These are phyloP conservation scores for Calophaca sinica DNA, from an alignment of 306 rosid species.

Conservation along the genomic window DNA sequence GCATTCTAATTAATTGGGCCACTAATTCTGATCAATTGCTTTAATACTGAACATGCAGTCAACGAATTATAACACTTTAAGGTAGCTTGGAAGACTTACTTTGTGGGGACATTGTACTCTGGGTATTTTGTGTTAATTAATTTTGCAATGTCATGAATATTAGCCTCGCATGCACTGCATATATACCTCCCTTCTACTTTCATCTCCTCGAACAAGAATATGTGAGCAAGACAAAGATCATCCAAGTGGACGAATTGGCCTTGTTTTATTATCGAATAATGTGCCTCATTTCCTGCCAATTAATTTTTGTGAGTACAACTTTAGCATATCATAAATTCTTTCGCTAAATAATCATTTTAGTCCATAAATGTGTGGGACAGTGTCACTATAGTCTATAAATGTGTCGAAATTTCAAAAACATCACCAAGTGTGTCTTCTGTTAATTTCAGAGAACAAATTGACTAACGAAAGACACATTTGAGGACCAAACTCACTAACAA, in stretches of 20 bases:
- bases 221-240: conserved; percentile 74
- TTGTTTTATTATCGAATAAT: conserved; percentile 73
- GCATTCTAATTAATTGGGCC: too few relatives aligned
- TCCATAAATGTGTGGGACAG: too few relatives aligned
- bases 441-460: too few relatives aligned
- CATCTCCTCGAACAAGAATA: conserved; percentile 60
- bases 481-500: too few relatives aligned
- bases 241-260: conserved; percentile 72
- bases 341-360: too few relatives aligned
- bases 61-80: neutral
- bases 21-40: neutral
- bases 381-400: too few relatives aligned
- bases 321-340: neutral
- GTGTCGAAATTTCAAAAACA: too few relatives aligned
- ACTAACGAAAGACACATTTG: too few relatives aligned
- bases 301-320: neutral
- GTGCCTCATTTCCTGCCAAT: conserved; percentile 62
- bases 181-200: conserved; percentile 71
- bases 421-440: too few relatives aligned
- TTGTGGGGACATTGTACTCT: conserved; percentile 67
- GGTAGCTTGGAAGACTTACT: conserved; percentile 48
- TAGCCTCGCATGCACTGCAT: conserved; percentile 61
- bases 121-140: conserved; percentile 63
- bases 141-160: conserved; percentile 67
- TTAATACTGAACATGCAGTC: neutral